Conservation (phyloP, 2,329 filamentous ascomycete species). For the Calonectria pteridis region DNA sequence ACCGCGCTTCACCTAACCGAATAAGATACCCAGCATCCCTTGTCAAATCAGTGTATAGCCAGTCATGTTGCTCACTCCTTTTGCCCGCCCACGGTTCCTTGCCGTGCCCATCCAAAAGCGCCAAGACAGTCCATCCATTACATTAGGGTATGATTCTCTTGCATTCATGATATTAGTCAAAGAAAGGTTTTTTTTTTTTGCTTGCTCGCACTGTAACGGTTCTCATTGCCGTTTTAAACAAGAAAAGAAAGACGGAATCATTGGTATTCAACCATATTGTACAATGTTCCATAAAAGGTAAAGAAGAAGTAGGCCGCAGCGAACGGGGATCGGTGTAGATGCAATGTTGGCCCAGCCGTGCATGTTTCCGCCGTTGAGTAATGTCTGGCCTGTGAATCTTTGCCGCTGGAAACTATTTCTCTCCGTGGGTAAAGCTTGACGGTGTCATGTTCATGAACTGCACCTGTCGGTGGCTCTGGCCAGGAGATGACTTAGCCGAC, state of each 20-base stretch:
- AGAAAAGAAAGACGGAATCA: slow-evolving; percentile 12
- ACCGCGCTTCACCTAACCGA: background rate
- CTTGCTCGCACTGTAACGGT: slow-evolving; percentile 29
- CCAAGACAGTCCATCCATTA: slow-evolving; percentile 44
- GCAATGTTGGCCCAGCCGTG: slow-evolving; percentile 15
- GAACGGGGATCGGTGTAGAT: slow-evolving; percentile 31
- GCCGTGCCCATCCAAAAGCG: slow-evolving; percentile 37
- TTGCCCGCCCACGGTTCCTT: slow-evolving; percentile 25
- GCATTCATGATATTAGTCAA: slow-evolving; percentile 39
- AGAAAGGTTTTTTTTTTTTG: slow-evolving; percentile 16
- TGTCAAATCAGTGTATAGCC: slow-evolving; percentile 10
- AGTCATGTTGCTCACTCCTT: slow-evolving; percentile 16
- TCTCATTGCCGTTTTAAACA: slow-evolving; percentile 19
- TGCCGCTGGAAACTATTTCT: slow-evolving; percentile 28
- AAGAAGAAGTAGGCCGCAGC: slow-evolving; percentile 5
- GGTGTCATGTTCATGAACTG: slow-evolving; percentile 54
- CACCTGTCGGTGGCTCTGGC: slow-evolving; percentile 46
- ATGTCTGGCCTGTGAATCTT: background rate
- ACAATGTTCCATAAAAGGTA: slow-evolving; percentile 31
- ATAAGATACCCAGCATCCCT: slow-evolving; percentile 1
- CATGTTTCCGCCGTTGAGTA: background rate
- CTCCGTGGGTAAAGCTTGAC: slow-evolving; percentile 43
- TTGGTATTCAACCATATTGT: slow-evolving; percentile 35
- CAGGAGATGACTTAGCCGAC: slow-evolving; percentile 50
- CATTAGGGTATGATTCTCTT: slow-evolving; percentile 45